Evolutionary conservation across 1,139 yeast species (phyloP).

Genomic region (Geotrichum bryndzae): DNA sequence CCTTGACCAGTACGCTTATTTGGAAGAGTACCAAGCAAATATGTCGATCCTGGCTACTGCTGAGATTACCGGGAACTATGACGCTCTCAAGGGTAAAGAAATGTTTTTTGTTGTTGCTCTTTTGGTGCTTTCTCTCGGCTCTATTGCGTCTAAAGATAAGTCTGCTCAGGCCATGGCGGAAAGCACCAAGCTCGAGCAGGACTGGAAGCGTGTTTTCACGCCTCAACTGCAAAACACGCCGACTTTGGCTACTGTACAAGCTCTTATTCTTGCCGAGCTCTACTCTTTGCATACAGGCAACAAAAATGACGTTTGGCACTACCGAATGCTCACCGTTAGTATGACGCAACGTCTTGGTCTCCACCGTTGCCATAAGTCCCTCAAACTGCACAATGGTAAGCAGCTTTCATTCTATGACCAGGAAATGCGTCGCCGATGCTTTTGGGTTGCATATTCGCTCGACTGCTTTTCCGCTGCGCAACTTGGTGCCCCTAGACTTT

Average conservation of each 20-base stretch:
- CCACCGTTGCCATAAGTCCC: constrained; percentile 85
- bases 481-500: constrained; percentile 73
- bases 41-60: constrained; percentile 21
- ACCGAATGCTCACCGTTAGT: constrained; percentile 68
- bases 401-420: constrained; percentile 47
- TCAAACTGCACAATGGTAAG: constrained; percentile 53
- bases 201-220: constrained; percentile 40
- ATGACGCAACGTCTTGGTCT: constrained; percentile 83
- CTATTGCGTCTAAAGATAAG: constrained; percentile 24
- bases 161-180: constrained; percentile 31
- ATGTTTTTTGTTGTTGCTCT: constrained; percentile 40
- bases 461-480: constrained; percentile 72
- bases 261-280: constrained; percentile 59
- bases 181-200: constrained; percentile 28
- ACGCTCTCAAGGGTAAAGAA: constrained; percentile 21
- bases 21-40: constrained; percentile 50
- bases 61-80: constrained; percentile 15
- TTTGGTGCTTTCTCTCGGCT: constrained; percentile 42
- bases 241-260: constrained; percentile 64
- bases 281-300: constrained; percentile 73
- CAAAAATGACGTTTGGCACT: constrained; percentile 63
- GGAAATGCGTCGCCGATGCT: constrained; percentile 72
- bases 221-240: constrained; percentile 52
- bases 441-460: constrained; percentile 77
- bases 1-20: constrained; percentile 58